A percentile compares a stretch with the other conserved stretches of the same genome.
phyloP scores from a whole-genome alignment of 2,329 filamentous ascomycete species.

The Drechslerella dactyloides region DNA sequence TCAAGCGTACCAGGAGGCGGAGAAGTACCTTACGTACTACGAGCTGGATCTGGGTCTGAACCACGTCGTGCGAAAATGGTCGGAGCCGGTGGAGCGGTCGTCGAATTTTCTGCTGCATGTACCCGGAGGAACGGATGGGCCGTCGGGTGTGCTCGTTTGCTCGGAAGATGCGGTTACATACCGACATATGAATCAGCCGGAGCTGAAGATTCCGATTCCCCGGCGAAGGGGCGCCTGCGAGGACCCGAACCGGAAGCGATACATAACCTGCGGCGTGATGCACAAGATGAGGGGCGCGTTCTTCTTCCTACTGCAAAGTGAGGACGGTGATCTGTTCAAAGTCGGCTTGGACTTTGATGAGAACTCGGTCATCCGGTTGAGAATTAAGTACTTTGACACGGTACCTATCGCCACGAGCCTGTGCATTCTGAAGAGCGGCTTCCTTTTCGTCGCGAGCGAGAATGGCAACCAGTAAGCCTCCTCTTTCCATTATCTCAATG shows the following conservation, averaged over 20 bases:
- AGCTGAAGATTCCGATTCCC: conserved; percentile 87
- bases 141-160: conserved; percentile 93
- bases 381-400: conserved; percentile 98
- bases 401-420: conserved; percentile 86
- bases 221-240: conserved; percentile 85
- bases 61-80: conserved; percentile 96
- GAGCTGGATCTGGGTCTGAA: conserved; percentile 96
- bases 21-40: conserved; percentile 95
- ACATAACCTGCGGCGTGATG: conserved; percentile 90
- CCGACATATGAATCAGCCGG: conserved; percentile 91
- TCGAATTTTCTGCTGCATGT: conserved; percentile 93
- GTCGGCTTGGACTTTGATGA: conserved; percentile 93
- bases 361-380: conserved; percentile 76
- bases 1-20: conserved; percentile 77
- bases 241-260: conserved; percentile 86
- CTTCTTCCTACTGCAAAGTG: conserved; percentile 94
- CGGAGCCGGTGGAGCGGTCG: conserved; percentile 87
- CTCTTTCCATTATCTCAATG: background rate
- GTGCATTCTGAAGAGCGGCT: conserved; percentile 93
- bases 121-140: conserved; percentile 88
- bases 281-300: conserved; percentile 96
- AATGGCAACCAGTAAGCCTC: conserved; percentile 75
- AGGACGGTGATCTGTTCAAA: conserved; percentile 98
- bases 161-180: conserved; percentile 95
- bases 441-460: conserved; percentile 89